Conservation (phyloP, 1,139 yeast species). For the Blastobotrys ciferrii region DNA sequence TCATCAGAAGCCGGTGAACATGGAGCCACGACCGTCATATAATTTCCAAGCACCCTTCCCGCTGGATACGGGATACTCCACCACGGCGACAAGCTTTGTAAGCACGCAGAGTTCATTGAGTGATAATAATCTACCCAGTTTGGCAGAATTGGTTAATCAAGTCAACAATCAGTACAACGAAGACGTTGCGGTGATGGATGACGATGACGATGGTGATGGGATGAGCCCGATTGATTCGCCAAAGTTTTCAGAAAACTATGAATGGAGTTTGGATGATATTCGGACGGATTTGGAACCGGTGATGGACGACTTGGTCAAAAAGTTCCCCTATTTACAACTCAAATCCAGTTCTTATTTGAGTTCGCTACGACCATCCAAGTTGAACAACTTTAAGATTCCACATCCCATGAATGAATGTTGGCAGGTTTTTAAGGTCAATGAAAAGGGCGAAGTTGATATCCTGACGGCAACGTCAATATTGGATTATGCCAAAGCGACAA, state of each 20-base stretch:
- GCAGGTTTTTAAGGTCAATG: conserved; percentile 37
- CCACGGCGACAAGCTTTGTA: conserved; percentile 10
- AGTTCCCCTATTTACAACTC: conserved; percentile 31
- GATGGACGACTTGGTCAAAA: conserved; percentile 31
- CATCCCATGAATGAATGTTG: conserved; percentile 35
- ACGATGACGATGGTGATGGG: conserved; percentile 13
- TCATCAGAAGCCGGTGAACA: conserved; percentile 1
- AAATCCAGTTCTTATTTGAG: conserved; percentile 23
- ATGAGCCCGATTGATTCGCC: conserved; percentile 20
- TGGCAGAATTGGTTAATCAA: conserved; percentile 16
- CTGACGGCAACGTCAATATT: conserved; percentile 25
- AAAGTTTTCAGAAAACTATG: conserved; percentile 29
- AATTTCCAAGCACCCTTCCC: conserved; percentile 7
- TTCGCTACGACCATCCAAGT: conserved; percentile 27
- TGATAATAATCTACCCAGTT: conserved; percentile 24
- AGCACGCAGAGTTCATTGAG: conserved; percentile 14
- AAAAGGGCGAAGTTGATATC: conserved; percentile 31
- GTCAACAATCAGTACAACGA: conserved; percentile 12
- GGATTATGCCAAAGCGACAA: conserved; percentile 17
- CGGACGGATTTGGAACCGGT: conserved; percentile 37
- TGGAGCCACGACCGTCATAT: conserved; percentile 4
- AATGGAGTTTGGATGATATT: conserved; percentile 38
- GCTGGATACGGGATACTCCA: conserved; percentile 5
- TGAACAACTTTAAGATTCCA: conserved; percentile 27
- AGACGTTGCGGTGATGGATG: conserved; percentile 12